A percentile compares a stretch with the other conserved stretches of the same genome.
Evolutionary conservation across 345 rosid species (phyloP).

Genomic region (Linum trigynum): DNA sequence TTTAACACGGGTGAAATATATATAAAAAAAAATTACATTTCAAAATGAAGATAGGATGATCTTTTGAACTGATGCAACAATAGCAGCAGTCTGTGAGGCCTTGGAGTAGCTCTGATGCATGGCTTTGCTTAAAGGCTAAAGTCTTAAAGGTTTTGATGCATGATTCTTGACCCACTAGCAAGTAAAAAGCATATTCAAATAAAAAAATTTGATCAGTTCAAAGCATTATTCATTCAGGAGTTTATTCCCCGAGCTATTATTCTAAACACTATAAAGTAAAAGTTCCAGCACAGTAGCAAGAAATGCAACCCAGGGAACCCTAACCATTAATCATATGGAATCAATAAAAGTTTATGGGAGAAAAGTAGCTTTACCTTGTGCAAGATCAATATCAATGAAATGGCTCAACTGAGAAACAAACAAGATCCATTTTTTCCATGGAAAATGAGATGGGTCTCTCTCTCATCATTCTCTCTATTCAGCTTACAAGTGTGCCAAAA

Average conservation of each 20-base stretch:
- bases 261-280: neutral
- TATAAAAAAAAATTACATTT: neutral
- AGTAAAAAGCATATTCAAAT: slow-evolving; percentile 7
- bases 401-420: too few species aligned
- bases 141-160: neutral
- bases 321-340: neutral
- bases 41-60: neutral
- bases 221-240: slow-evolving; percentile 5
- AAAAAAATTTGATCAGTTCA: neutral
- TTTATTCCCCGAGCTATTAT: slow-evolving; percentile 13
- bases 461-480: too few species aligned
- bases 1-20: neutral
- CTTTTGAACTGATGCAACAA: neutral
- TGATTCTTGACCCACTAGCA: slow-evolving; percentile 1
- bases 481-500: too few species aligned
- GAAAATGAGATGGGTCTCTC: too few species aligned
- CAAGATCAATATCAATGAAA: too few species aligned
- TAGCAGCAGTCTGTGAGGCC: neutral
- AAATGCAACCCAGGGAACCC: neutral
- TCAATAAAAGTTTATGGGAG: too few species aligned
- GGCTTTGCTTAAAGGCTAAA: too few species aligned
- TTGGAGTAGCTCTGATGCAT: too few species aligned
- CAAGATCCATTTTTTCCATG: too few species aligned
- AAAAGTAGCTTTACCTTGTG: too few species aligned
- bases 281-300: neutral